Evolutionary conservation across 2,329 filamentous ascomycete genomes (phyloP), one percentile per base, ranked within the genome.

Genomic region (Talaromyces islandicus): DNA sequence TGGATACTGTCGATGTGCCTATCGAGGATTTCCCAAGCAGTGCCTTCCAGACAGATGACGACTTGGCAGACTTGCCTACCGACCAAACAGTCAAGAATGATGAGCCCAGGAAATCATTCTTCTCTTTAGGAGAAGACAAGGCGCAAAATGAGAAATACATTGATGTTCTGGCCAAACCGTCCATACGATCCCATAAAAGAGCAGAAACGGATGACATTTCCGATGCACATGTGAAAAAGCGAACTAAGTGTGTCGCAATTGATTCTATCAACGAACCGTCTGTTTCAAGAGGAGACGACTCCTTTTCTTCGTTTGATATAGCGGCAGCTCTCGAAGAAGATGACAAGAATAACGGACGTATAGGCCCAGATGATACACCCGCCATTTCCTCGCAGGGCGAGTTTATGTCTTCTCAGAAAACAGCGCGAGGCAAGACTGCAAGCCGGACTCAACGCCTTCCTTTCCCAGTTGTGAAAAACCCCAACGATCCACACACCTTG

Each of bases 401-500:
- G 52, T 58, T 59, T 9, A 65, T 66, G 35, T 71, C 68, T 30
- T 69, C 69, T 3, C 68, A 71, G 65, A 65, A 67, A 53, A 67
- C 68, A 54, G 52, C 65, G 56, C 64, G 68, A 58, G 52, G 63
- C 51, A 73, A 70, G 54, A 70, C 69, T 7, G 57, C 60, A 24
- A 66, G 71, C 60, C 64, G 75, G 64, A 71, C 75, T 64, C 68
- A 80, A 63, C 80, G 78, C 24, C 77, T 91, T 27, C 81, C 81
- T 29, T 95, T 91, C 67, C 83, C 88, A 1, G 83, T 92, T 12
- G 89, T 93, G 24, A 95, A 96, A 73, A 85, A 93, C 65, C 83
- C 87, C 0, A 82, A 86, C 65, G 85, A 90, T 66, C 82, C 84
- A 5, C 80, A 80, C 61, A 89, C 88, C 0, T 78, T 81, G 29